Percentiles rank a stretch among this genome's conserved stretches.
Evolutionary conservation across 257 asterid species (phyloP).

Genomic region (Anisodus tanguticus): DNA sequence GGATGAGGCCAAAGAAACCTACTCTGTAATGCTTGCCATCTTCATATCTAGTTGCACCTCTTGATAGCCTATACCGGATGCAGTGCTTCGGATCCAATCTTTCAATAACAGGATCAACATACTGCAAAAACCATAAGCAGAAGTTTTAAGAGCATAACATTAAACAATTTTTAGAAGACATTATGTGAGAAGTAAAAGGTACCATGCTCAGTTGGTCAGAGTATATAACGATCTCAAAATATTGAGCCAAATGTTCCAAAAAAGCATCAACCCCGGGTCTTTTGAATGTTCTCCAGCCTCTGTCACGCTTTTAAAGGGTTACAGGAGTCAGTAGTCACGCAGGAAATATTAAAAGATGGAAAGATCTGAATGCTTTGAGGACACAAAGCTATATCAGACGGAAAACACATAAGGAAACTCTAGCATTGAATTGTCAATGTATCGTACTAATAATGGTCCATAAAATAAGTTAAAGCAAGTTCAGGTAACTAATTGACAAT

Average conservation of each 20-base stretch:
- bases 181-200: slow-evolving; percentile 24
- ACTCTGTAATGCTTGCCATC: slow-evolving; percentile 90
- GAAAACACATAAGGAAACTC: background rate
- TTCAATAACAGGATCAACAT: slow-evolving; percentile 80
- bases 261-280: slow-evolving; percentile 51
- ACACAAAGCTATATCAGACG: background rate
- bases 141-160: slow-evolving; percentile 3
- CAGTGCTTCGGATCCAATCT: slow-evolving; percentile 77
- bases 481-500: background rate
- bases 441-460: background rate
- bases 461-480: slow-evolving; percentile 1
- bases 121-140: slow-evolving; percentile 54
- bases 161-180: slow-evolving; percentile 1
- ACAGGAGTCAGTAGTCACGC: slow-evolving; percentile 27
- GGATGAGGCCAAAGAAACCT: slow-evolving; percentile 29
- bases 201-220: slow-evolving; percentile 79
- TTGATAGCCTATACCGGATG: slow-evolving; percentile 72
- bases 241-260: slow-evolving; percentile 83
- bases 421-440: background rate
- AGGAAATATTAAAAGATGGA: background rate
- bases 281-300: slow-evolving; percentile 86
- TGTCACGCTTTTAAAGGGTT: slow-evolving; percentile 65
- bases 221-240: slow-evolving; percentile 73
- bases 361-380: slow-evolving; percentile 2
- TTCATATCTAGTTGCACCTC: slow-evolving; percentile 77